phyloP scores from a whole-genome alignment of 352 stramenopile genomes.

The Hyphochytrium catenoides region DNA sequence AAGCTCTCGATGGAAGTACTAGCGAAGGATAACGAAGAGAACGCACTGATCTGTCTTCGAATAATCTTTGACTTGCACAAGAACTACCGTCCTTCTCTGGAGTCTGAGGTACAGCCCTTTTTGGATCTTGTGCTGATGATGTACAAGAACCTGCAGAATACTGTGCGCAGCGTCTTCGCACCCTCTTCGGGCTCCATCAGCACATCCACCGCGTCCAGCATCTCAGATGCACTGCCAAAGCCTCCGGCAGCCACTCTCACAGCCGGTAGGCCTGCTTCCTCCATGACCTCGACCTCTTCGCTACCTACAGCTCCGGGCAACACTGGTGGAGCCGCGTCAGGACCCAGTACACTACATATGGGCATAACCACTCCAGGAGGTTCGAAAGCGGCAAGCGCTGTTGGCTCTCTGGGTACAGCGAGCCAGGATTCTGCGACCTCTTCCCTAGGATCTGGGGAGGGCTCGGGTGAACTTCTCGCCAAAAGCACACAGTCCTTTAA shows the following conservation, averaged over 20 bases:
- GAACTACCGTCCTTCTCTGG: conserved; percentile 70
- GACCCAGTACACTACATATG: too few species aligned
- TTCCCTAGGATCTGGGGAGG: too few species aligned
- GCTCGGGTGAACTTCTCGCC: too few species aligned
- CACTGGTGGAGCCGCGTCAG: too few species aligned
- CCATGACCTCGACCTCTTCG: too few species aligned
- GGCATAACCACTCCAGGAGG: too few species aligned
- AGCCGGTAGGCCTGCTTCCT: neutral
- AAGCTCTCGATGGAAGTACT: conserved; percentile 77
- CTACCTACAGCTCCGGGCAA: conserved; percentile 1
- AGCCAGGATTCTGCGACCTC: too few species aligned
- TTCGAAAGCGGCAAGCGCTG: too few species aligned
- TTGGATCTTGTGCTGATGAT: conserved; percentile 63
- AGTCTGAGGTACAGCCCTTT: conserved; percentile 67
- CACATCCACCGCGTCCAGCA: conserved; percentile 1
- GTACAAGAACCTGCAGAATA: conserved; percentile 60
- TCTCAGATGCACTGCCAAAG: conserved; percentile 1
- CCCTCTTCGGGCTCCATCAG: neutral
- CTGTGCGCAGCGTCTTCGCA: conserved; percentile 58
- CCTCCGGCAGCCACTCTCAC: conserved; percentile 1
- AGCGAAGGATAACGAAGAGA: conserved; percentile 87
- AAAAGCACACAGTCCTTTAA: conserved; percentile 74
- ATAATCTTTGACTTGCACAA: conserved; percentile 94
- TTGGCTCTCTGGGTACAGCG: too few species aligned
- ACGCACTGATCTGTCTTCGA: conserved; percentile 75